phyloP scores from a whole-genome alignment of 1,284 basidiomycete species.

The Singerocomus inundabilis region DNA sequence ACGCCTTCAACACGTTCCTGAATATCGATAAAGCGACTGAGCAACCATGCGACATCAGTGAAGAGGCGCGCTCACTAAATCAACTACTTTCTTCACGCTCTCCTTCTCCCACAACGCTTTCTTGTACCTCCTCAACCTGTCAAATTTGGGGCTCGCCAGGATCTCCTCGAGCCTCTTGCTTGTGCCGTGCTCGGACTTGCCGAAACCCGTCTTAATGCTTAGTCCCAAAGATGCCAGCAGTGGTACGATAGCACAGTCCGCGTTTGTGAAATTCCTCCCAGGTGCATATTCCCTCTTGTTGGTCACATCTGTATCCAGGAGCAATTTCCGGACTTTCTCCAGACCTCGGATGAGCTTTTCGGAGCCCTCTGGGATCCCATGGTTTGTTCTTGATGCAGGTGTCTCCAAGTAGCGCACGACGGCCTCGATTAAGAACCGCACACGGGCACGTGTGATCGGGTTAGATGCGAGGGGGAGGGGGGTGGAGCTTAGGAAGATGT shows the following conservation, averaged over 20 bases:
- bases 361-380: not conserved
- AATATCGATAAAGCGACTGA: too few relatives aligned
- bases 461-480: conserved; percentile 48
- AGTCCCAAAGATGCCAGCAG: conserved; percentile 46
- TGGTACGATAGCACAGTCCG: conserved; percentile 52
- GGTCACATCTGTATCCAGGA: conserved; percentile 19
- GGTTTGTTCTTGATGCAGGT: rapidly evolving
- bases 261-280: conserved; percentile 43
- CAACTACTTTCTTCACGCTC: conserved; percentile 48
- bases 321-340: conserved; percentile 34
- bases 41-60: too few relatives aligned
- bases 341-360: conserved; percentile 17
- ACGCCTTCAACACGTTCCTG: too few relatives aligned
- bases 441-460: conserved; percentile 53
- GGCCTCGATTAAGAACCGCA: conserved; percentile 58
- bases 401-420: conserved; percentile 33
- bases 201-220: conserved; percentile 42
- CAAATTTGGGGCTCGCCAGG: conserved; percentile 40
- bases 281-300: conserved; percentile 29
- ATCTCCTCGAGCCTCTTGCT: conserved; percentile 39
- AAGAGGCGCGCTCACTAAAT: not conserved
- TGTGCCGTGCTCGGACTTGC: conserved; percentile 40
- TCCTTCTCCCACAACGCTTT: conserved; percentile 41
- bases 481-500: conserved; percentile 45
- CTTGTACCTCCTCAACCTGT: conserved; percentile 44